phyloP scores from a whole-genome alignment of 352 stramenopile species.

The Phytophthora europaea region DNA sequence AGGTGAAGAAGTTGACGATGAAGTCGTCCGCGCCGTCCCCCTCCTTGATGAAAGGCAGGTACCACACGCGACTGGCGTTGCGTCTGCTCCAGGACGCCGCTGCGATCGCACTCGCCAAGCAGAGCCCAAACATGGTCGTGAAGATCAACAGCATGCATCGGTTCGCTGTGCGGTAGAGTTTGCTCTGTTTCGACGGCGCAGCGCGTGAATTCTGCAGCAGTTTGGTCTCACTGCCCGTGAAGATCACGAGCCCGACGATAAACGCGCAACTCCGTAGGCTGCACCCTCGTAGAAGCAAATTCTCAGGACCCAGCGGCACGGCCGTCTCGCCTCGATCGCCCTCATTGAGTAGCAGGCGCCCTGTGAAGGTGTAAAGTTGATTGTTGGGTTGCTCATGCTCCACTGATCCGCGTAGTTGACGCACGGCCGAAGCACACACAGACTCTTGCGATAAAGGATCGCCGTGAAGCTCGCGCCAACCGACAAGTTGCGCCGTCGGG shows the following conservation, averaged over 20 bases:
- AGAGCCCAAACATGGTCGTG: constrained; percentile 71
- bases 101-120: constrained; percentile 55
- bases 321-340: constrained; percentile 28
- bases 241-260: constrained; percentile 94
- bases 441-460: constrained; percentile 41
- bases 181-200: constrained; percentile 90
- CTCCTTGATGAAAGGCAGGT: constrained; percentile 54
- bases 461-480: constrained; percentile 43
- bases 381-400: constrained; percentile 88
- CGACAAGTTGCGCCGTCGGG: constrained; percentile 44
- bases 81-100: constrained; percentile 46
- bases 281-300: constrained; percentile 94
- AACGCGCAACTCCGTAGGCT: constrained; percentile 96
- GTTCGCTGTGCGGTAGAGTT: constrained; percentile 84
- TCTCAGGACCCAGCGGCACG: constrained; percentile 66
- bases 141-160: constrained; percentile 84
- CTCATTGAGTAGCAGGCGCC: constrained; percentile 53
- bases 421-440: constrained; percentile 40
- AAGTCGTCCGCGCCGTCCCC: constrained; percentile 43
- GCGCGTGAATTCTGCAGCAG: constrained; percentile 81
- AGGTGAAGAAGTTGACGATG: constrained; percentile 89
- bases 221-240: constrained; percentile 92
- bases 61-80: constrained; percentile 56
- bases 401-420: constrained; percentile 49
- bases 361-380: constrained; percentile 81